These are phyloP conservation scores for Prunus mume DNA, from an alignment of 306 rosid species.

Conservation along the genomic window DNA sequence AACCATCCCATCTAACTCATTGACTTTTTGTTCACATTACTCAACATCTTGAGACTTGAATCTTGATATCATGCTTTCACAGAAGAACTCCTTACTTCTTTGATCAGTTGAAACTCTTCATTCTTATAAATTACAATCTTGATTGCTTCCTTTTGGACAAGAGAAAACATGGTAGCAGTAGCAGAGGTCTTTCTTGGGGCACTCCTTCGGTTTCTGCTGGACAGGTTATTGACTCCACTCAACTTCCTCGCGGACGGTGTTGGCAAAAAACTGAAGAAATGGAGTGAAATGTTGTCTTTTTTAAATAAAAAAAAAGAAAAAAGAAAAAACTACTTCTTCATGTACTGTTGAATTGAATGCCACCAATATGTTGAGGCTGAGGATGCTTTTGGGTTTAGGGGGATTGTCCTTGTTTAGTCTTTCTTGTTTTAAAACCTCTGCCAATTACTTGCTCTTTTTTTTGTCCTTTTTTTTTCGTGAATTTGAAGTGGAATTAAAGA, in stretches of 20 bases:
- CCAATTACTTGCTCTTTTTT: too few relatives aligned
- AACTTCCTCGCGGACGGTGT: neutral
- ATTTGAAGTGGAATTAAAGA: too few relatives aligned
- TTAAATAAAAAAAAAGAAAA: too few relatives aligned
- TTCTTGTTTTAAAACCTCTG: too few relatives aligned
- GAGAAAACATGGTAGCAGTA: neutral
- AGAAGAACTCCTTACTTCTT: neutral
- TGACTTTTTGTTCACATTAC: neutral
- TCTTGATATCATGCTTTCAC: neutral
- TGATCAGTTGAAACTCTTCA: neutral
- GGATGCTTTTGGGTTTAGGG: too few relatives aligned
- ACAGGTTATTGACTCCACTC: neutral
- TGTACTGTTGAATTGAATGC: too few relatives aligned
- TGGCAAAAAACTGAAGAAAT: neutral
- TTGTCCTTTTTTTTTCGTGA: accelerated
- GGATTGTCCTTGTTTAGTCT: too few relatives aligned
- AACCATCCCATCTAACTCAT: too few relatives aligned
- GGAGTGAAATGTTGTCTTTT: neutral
- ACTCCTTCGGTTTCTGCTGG: neutral
- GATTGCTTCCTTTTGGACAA: neutral
- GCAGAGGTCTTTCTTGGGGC: neutral
- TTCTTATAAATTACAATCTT: neutral
- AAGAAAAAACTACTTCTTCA: too few relatives aligned
- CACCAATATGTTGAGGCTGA: too few relatives aligned
- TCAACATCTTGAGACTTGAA: too few relatives aligned